These are phyloP conservation scores for Triadica sebifera DNA, from an alignment of 345 rosid genomes.

Conservation along the genomic window DNA sequence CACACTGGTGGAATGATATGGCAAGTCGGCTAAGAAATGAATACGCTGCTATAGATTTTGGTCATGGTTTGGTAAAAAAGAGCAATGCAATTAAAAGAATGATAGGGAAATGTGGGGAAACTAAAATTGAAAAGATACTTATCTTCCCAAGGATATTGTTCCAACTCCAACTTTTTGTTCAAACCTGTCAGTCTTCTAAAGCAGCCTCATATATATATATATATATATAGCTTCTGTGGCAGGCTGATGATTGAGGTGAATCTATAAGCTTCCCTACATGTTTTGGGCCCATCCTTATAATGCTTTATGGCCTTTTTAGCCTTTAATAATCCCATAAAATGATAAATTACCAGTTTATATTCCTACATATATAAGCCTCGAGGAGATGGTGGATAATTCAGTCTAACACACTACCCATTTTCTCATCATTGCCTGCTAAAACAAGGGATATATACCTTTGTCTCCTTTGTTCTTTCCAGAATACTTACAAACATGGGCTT, in stretches of 20 bases:
- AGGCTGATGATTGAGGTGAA: constrained; percentile 53
- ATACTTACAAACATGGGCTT: constrained; percentile 40
- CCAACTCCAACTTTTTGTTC: constrained; percentile 69
- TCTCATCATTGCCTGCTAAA: constrained; percentile 13
- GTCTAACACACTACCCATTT: constrained; percentile 22
- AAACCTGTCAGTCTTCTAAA: constrained; percentile 71
- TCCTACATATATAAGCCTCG: constrained; percentile 32
- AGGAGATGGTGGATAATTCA: constrained; percentile 12
- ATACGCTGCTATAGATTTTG: not conserved
- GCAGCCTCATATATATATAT: constrained; percentile 41
- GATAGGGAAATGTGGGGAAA: constrained; percentile 38
- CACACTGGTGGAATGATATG: constrained; percentile 27
- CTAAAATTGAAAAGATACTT: constrained; percentile 51
- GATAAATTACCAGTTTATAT: constrained; percentile 18
- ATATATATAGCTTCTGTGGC: constrained; percentile 41
- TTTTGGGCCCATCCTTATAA: constrained; percentile 27
- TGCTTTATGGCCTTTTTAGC: constrained; percentile 32
- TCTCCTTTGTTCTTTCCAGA: not conserved
- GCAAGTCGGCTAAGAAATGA: constrained; percentile 28
- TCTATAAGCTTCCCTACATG: constrained; percentile 49
- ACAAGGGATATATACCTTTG: too few species aligned
- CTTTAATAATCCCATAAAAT: constrained; percentile 38
- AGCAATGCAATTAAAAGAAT: constrained; percentile 25
- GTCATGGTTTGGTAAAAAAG: constrained; percentile 37
- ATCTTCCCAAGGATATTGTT: constrained; percentile 62